Percentiles rank a stretch among this genome's conserved stretches.
These are phyloP conservation scores for Tagetes erecta DNA, from an alignment of 129 eudicot genomes.

Conservation along the genomic window DNA sequence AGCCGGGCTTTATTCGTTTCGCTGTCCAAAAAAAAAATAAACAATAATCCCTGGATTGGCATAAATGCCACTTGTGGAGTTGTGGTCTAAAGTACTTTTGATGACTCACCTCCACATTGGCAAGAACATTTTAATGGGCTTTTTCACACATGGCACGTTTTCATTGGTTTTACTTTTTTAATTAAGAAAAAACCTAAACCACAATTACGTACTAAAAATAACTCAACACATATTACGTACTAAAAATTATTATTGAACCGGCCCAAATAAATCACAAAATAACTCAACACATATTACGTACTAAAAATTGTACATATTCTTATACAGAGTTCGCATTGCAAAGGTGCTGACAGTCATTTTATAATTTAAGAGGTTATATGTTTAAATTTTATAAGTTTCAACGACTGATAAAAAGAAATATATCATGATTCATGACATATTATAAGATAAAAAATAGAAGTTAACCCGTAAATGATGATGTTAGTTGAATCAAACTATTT, in stretches of 20 bases:
- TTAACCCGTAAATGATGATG: too few species aligned
- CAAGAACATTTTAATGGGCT: constrained; percentile 17
- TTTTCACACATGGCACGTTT: constrained; percentile 22
- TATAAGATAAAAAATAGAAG: too few species aligned
- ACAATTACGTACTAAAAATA: neutral
- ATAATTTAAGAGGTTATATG: too few species aligned
- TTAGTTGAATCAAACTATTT: too few species aligned
- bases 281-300: neutral
- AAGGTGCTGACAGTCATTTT: too few species aligned
- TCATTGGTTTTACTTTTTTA: constrained; percentile 9
- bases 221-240: neutral
- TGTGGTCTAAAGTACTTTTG: constrained; percentile 28
- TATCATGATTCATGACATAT: too few species aligned
- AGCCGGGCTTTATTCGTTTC: too few species aligned
- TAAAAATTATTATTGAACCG: too few species aligned
- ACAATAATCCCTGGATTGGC: constrained; percentile 19
- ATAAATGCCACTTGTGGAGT: constrained; percentile 33
- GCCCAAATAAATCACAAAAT: neutral
- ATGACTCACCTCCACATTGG: constrained; percentile 40
- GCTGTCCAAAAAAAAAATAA: too few species aligned
- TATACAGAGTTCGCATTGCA: too few species aligned
- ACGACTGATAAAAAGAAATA: too few species aligned
- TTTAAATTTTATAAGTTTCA: too few species aligned
- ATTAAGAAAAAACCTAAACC: neutral
- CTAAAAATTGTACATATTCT: neutral